A percentile compares a stretch with the other conserved stretches of the same genome.
phyloP scores from a whole-genome alignment of 116 monocot species.

The Cymodocea nodosa region DNA sequence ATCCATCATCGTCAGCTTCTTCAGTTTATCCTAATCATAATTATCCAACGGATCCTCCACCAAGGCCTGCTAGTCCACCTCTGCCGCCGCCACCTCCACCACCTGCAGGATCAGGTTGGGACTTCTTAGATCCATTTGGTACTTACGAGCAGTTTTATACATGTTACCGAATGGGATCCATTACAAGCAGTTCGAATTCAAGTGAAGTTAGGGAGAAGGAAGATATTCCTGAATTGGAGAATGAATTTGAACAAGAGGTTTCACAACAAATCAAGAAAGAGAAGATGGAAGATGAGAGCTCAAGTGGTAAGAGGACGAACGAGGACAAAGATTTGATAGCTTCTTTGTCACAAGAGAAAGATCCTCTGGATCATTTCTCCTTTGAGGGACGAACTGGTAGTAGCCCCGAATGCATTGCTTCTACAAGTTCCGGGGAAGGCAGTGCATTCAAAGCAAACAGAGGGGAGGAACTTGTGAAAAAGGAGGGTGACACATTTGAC shows the following conservation, averaged over 20 bases:
- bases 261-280: slow-evolving; percentile 3
- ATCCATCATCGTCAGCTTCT: background rate
- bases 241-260: slow-evolving; percentile 37
- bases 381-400: slow-evolving; percentile 1
- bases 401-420: slow-evolving; percentile 9
- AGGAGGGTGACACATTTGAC: slow-evolving; percentile 35
- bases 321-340: slow-evolving; percentile 6
- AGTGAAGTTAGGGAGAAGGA: slow-evolving; percentile 62
- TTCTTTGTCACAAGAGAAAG: background rate
- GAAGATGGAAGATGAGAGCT: slow-evolving; percentile 6
- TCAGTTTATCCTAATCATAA: slow-evolving; percentile 6
- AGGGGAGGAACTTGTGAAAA: slow-evolving; percentile 11
- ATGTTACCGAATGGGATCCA: slow-evolving; percentile 14
- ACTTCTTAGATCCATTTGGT: slow-evolving; percentile 61
- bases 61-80: slow-evolving; percentile 6
- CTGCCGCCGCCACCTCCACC: slow-evolving; percentile 28
- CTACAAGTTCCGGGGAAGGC: slow-evolving; percentile 10
- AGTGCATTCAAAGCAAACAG: slow-evolving; percentile 4
- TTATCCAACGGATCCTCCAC: background rate
- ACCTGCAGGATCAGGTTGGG: slow-evolving; percentile 51
- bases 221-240: slow-evolving; percentile 92
- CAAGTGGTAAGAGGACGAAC: slow-evolving; percentile 12
- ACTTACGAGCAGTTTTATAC: slow-evolving; percentile 36
- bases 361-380: background rate
- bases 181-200: slow-evolving; percentile 42